Conservation (phyloP, 2,329 filamentous ascomycete species). For the Diplodia seriata region DNA sequence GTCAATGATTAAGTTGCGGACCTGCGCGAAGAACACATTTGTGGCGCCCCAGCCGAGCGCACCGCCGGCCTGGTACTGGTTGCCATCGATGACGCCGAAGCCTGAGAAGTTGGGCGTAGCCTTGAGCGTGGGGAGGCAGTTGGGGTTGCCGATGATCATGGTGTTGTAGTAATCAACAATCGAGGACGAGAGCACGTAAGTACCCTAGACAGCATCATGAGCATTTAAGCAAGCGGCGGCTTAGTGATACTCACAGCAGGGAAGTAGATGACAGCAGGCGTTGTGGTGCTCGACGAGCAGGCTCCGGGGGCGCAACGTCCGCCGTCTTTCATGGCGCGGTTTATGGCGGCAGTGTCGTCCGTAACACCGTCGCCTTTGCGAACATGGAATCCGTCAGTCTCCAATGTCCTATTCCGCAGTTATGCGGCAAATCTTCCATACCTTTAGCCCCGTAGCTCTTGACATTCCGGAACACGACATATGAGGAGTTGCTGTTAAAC, state of each 20-base stretch:
- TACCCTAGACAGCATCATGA: conserved; percentile 47
- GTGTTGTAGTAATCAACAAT: conserved; percentile 71
- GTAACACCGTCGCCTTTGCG: conserved; percentile 42
- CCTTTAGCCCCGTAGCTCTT: conserved; percentile 53
- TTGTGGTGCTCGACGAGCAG: conserved; percentile 56
- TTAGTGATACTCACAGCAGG: conserved; percentile 45
- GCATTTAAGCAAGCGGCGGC: neutral
- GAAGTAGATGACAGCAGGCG: conserved; percentile 65
- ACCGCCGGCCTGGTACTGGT: conserved; percentile 55
- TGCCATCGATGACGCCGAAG: conserved; percentile 65
- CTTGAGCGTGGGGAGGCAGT: conserved; percentile 62
- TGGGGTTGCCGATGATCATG: conserved; percentile 67
- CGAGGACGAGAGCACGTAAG: conserved; percentile 63
- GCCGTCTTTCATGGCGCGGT: conserved; percentile 51
- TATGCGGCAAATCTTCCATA: conserved; percentile 32
- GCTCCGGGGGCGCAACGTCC: conserved; percentile 51
- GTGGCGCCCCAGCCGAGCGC: conserved; percentile 56
- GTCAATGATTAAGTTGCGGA: conserved; percentile 71
- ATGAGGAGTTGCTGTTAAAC: conserved; percentile 48
- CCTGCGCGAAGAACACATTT: conserved; percentile 69
- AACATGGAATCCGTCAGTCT: neutral
- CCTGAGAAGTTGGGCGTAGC: conserved; percentile 61
- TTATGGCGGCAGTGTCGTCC: conserved; percentile 62
- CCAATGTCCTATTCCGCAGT: neutral
- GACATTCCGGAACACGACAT: conserved; percentile 52